These are phyloP conservation scores for Candida tetrigidarum DNA, from an alignment of 1,139 yeast species.

Conservation along the genomic window DNA sequence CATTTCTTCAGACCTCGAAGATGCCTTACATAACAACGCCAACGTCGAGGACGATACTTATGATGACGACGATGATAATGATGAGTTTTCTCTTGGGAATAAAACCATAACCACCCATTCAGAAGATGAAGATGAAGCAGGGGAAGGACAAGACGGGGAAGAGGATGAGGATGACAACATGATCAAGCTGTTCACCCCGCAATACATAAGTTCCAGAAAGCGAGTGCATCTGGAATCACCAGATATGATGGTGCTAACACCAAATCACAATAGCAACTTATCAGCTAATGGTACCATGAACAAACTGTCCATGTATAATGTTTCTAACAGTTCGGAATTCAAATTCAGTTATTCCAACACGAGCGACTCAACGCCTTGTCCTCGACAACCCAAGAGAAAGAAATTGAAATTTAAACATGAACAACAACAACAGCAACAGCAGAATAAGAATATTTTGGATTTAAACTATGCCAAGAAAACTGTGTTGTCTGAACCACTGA, in stretches of 20 bases:
- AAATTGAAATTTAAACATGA: conserved; percentile 28
- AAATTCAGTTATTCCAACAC: conserved; percentile 29
- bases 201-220: conserved; percentile 14
- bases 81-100: conserved; percentile 21
- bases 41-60: conserved; percentile 13
- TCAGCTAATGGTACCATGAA: not conserved
- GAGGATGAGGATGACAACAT: conserved; percentile 7
- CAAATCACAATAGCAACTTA: conserved; percentile 13
- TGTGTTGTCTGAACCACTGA: conserved; percentile 15
- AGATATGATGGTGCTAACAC: conserved; percentile 11
- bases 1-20: conserved; percentile 6
- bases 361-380: conserved; percentile 42
- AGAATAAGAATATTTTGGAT: conserved; percentile 26
- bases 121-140: no score
- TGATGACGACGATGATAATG: conserved; percentile 18
- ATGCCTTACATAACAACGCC: conserved; percentile 5
- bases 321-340: conserved; percentile 17
- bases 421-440: conserved; percentile 16
- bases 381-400: conserved; percentile 34
- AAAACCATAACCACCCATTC: conserved; percentile 21
- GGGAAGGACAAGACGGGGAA: no score
- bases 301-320: conserved; percentile 14
- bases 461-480: conserved; percentile 30
- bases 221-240: conserved; percentile 16
- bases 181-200: conserved; percentile 10